Evolutionary conservation across 495 filamentous ascomycete species (phyloP), one percentile per base, ranked within the genome.

Genomic region (Podospora anserina): DNA sequence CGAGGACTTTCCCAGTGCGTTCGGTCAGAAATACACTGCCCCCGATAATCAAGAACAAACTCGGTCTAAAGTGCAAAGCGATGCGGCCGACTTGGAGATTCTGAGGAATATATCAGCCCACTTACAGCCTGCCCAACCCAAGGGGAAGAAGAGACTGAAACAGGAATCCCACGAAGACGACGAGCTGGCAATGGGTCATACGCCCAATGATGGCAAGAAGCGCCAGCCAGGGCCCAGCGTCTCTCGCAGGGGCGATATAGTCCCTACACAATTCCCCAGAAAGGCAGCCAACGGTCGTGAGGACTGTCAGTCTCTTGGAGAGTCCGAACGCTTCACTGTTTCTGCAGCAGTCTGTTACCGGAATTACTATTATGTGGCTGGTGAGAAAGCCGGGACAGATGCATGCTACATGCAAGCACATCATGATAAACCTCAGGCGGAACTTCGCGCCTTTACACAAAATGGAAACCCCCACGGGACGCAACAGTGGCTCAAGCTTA

Each of bases 401-500:
- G 3, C 39, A 5, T 49, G 39, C 39, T 49, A 9, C 15, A 11
- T 49, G 9, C 15, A 49, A 32, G 30, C 30, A 32, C 4, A 4
- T 7, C 13, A 3, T 16, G 39, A 49, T 49, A 11, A 13, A 13
- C 39, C 5, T 16, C 39, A 49, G 13, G 1, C 57, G 1, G 66
- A 74, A 32, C 63, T 77, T n/a, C 68, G 73, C 15, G 75, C 67
- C 0, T 64, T 71, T 34, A 59, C 20, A 3, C 16, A 30, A 1
- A 53, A 71, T 32, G 71, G 67, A 9, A 32, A 55, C n/a, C 39
- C n/a, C 13, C 56, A 64, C 4, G 20, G 62, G 16, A 34, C 64
- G 27, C 67, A 32, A 61, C 5, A 49, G 6, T 77, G 75, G 75
- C 71, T 77, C 16, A 70, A 64, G 18, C 71, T 77, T 23, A 67